A percentile compares a stretch with the other conserved stretches of the same genome.
These are phyloP conservation scores for Saccharomyces kudriavzevii DNA, from an alignment of 805 yeast genomes.

Conservation along the genomic window DNA sequence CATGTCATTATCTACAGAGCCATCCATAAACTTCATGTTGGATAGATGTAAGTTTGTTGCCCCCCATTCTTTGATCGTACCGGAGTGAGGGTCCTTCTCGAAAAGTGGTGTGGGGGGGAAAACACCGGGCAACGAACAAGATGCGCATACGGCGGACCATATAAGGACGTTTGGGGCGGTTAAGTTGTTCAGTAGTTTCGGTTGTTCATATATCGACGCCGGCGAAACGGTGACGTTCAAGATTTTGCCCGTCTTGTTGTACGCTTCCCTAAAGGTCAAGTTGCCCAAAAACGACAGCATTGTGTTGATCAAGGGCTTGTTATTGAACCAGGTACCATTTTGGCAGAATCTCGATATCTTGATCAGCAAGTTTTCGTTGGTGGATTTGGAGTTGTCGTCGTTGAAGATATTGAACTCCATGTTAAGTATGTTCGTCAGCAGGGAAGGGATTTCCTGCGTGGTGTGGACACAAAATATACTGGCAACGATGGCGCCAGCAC, in stretches of 20 bases:
- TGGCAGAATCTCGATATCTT: conserved; percentile 58
- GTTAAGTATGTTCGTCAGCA: conserved; percentile 42
- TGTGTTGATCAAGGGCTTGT: conserved; percentile 57
- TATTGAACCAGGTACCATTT: conserved; percentile 86
- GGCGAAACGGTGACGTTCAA: conserved; percentile 90
- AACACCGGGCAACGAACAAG: conserved; percentile 89
- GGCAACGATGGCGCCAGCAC: conserved; percentile 94
- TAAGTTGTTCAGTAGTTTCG: conserved; percentile 67
- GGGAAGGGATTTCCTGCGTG: conserved; percentile 54
- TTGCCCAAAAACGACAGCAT: conserved; percentile 79
- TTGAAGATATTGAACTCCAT: conserved; percentile 48
- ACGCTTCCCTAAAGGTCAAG: conserved; percentile 88
- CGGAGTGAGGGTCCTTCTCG: conserved; percentile 72
- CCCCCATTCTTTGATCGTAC: conserved; percentile 75
- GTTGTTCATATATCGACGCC: conserved; percentile 84
- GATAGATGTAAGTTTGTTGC: conserved; percentile 31
- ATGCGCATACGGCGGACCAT: conserved; percentile 88
- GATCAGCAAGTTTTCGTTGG: conserved; percentile 43
- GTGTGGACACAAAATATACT: conserved; percentile 76
- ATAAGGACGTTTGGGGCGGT: conserved; percentile 76
- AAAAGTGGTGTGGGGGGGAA: conserved; percentile 80
- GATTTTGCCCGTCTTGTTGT: conserved; percentile 88
- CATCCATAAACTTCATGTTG: conserved; percentile 81
- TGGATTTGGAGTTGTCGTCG: conserved; percentile 42
- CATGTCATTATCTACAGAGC: conserved; percentile 89